A percentile compares a stretch with the other conserved stretches of the same genome.
Evolutionary conservation across 2,329 filamentous ascomycete species (phyloP).

Genomic region (Diaporthe citrichinensis): DNA sequence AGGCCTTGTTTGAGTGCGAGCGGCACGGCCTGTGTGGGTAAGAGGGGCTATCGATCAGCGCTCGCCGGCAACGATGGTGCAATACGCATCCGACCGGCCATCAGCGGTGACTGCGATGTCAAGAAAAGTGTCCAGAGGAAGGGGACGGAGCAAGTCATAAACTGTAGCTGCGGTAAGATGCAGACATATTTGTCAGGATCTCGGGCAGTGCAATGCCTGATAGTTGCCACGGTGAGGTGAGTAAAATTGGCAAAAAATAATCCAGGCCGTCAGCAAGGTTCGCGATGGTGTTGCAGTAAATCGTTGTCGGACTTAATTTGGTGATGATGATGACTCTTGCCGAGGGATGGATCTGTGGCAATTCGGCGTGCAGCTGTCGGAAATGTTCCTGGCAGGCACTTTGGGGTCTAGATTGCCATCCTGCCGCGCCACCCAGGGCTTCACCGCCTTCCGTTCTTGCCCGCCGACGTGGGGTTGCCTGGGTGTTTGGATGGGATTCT

Average conservation of each 20-base stretch:
- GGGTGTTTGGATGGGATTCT: background rate
- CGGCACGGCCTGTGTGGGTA: background rate
- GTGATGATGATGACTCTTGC: constrained; percentile 36
- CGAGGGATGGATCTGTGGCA: constrained; percentile 28
- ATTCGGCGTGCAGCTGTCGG: background rate
- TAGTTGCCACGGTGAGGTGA: background rate
- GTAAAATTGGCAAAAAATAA: background rate
- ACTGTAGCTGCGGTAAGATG: background rate
- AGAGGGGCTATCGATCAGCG: constrained; percentile 7
- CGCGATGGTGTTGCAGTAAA: constrained; percentile 13
- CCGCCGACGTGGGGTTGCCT: constrained; percentile 12
- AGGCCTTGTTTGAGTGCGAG: background rate
- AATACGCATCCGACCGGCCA: constrained; percentile 12
- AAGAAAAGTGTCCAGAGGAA: background rate
- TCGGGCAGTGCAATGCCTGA: constrained; percentile 21
- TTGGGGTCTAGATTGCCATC: constrained; percentile 13
- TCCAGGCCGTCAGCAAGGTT: background rate
- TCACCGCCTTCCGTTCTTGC: constrained; percentile 31
- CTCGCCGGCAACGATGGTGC: constrained; percentile 13
- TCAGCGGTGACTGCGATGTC: background rate
- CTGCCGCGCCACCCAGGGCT: background rate
- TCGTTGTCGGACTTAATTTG: constrained; percentile 12
- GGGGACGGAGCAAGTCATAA: constrained; percentile 18
- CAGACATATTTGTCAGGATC: constrained; percentile 32
- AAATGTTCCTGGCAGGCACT: background rate